phyloP scores from a whole-genome alignment of 768 basidiomycete genomes.

The Chiua virens region DNA sequence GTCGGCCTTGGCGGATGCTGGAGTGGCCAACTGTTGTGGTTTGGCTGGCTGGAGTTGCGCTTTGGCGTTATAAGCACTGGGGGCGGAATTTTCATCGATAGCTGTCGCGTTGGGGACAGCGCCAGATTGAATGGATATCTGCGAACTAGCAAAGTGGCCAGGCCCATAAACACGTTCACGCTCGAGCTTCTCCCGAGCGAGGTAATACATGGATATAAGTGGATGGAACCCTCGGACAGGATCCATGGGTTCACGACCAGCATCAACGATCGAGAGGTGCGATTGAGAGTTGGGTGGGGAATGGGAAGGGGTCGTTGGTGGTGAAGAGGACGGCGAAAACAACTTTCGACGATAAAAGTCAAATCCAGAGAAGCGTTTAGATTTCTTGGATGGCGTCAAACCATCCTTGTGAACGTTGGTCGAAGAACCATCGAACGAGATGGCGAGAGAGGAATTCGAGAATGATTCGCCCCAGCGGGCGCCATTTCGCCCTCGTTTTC shows the following conservation, averaged over 20 bases:
- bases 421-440: conserved; percentile 55
- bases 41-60: conserved; percentile 33
- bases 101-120: conserved; percentile 15
- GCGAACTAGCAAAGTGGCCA: conserved; percentile 91
- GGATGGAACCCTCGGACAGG: conserved; percentile 95
- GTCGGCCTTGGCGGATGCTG: conserved; percentile 51
- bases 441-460: conserved; percentile 68
- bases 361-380: conserved; percentile 90
- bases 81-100: conserved; percentile 19
- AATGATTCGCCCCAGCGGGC: conserved; percentile 52
- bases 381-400: conserved; percentile 54
- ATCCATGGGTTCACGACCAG: conserved; percentile 58
- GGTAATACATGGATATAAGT: conserved; percentile 93
- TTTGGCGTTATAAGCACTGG: conserved; percentile 23
- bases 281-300: conserved; percentile 64
- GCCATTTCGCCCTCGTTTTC: conserved; percentile 52
- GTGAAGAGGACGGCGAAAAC: conserved; percentile 57
- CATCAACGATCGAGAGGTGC: conserved; percentile 50
- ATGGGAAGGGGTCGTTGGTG: conserved; percentile 52
- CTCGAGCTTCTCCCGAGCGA: conserved; percentile 94
- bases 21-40: conserved; percentile 19
- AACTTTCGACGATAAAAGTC: conserved; percentile 93
- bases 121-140: conserved; percentile 57
- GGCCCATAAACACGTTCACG: conserved; percentile 92
- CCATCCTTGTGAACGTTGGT: conserved; percentile 42